phyloP scores from a whole-genome alignment of 352 stramenopile species.

The Phytophthora brassicae region DNA sequence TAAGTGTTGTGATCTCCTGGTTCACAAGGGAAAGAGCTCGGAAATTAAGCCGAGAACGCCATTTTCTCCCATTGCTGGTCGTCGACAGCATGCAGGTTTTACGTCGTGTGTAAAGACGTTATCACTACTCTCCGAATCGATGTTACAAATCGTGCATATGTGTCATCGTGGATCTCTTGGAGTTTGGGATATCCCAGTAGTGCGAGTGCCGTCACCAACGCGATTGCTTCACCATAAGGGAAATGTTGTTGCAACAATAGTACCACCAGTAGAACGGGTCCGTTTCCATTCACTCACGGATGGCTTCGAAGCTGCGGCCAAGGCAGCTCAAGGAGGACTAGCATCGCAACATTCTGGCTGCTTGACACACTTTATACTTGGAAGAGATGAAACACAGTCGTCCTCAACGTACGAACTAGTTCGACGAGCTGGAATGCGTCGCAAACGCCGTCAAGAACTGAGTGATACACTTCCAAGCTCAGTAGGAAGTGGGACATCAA shows the following conservation, averaged over 20 bases:
- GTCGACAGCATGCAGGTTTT: constrained; percentile 37
- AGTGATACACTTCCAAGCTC: constrained; percentile 9
- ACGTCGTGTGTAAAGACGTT: constrained; percentile 44
- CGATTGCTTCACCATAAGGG: constrained; percentile 3
- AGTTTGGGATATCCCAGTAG: constrained; percentile 47
- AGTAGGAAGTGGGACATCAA: constrained; percentile 10
- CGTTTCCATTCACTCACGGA: constrained; percentile 33
- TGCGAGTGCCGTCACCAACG: constrained; percentile 7
- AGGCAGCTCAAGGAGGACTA: constrained; percentile 4
- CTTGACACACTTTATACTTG: constrained; percentile 53
- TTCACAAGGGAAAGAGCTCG: constrained; percentile 12
- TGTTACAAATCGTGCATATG: constrained; percentile 53
- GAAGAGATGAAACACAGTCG: constrained; percentile 33
- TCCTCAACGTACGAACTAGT: constrained; percentile 38
- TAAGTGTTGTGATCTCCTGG: constrained; percentile 41
- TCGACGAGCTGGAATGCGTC: constrained; percentile 31
- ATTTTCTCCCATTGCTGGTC: constrained; percentile 7
- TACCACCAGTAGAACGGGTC: constrained; percentile 8
- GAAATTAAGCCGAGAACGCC: constrained; percentile 1
- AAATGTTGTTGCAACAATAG: constrained; percentile 19
- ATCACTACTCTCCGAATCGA: background rate
- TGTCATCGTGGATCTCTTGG: constrained; percentile 56
- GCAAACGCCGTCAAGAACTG: constrained; percentile 24
- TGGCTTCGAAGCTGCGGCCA: constrained; percentile 27
- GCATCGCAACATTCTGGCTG: constrained; percentile 6